Evolutionary conservation across 805 yeast genomes (phyloP).

Genomic region (Candida nonsorbophila): DNA sequence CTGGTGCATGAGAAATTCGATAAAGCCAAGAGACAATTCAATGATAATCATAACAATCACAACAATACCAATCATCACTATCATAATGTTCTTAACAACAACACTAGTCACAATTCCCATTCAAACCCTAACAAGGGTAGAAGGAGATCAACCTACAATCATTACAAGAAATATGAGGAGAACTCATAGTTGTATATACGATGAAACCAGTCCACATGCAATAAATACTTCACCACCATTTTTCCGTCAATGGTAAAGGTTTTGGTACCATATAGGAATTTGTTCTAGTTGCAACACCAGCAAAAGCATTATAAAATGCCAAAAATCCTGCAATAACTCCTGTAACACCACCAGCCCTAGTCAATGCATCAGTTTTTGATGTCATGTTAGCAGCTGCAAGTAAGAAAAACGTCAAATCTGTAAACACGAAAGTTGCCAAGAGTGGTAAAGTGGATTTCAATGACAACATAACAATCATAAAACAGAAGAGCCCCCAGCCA

Average conservation of each 20-base stretch:
- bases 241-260: conserved; percentile 18
- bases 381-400: conserved; percentile 34
- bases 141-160: too few relatives aligned
- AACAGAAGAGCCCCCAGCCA: conserved; percentile 39
- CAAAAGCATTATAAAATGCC: conserved; percentile 38
- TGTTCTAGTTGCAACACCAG: conserved; percentile 29
- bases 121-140: conserved; percentile 3
- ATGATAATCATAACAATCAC: conserved; percentile 5
- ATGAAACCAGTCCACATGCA: too few relatives aligned
- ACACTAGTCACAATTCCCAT: conserved; percentile 4
- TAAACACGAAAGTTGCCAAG: conserved; percentile 23
- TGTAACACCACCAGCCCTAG: conserved; percentile 36
- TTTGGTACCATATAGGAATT: conserved; percentile 31
- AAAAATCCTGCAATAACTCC: conserved; percentile 37
- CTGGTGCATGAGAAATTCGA: conserved; percentile 6
- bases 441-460: conserved; percentile 35
- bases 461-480: conserved; percentile 28
- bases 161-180: too few relatives aligned
- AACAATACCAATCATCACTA: conserved; percentile 4
- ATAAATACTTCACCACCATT: too few relatives aligned
- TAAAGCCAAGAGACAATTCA: conserved; percentile 5
- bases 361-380: conserved; percentile 16
- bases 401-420: conserved; percentile 28
- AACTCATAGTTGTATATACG: too few relatives aligned
- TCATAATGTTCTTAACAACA: conserved; percentile 2